Evolutionary conservation across 2,329 filamentous ascomycete genomes (phyloP), one percentile per base, ranked within the genome.

Genomic region (Laburnicola sp.): DNA sequence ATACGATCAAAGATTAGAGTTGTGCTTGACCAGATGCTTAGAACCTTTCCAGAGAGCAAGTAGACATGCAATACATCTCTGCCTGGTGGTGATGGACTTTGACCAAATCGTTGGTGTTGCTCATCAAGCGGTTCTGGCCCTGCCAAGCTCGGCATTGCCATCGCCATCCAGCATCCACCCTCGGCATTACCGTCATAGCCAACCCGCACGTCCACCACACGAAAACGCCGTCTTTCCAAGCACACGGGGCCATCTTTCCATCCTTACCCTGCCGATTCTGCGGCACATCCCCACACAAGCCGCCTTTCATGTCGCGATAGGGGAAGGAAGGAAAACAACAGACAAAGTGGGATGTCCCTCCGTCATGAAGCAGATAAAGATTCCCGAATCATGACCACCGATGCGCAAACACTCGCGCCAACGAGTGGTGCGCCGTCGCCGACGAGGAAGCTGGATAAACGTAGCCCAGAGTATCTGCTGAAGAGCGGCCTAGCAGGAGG

Each of bases 401-500:
- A 63, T 42, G 62, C 62, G 60, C 63, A 62, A 59, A 58, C 53
- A 53, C 46, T 55, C 56, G 48, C 54, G 40, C 55, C 53, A 39
- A 46, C 30, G 10, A 46, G 41, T 28, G 43, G 36, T 21, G 49
- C 45, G 27, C 51, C 50, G 45, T 50, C 48, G 36, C 58, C 48
- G 27, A 53, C 53, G 55, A 77, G 78, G 58, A 80, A 80, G 63
- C 72, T 82, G 26, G 78, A 88, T 58, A 90, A 86, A 74, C 85
- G 87, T 69, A 94, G 86, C 69, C 77, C 88, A 58, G 89, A 96
- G 63, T 97, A 97, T 74, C 78, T 94, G 37, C 80, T 91, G 74
- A 85, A 89, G 63, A 94, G 88, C 55, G 90, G 89, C 30, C 76
- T 96, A 28, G 93, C 94, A 2, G 94, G 94, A 41, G 94, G 94